phyloP scores from a whole-genome alignment of 139 green algal species.

The Monoraphidium neglectum region DNA sequence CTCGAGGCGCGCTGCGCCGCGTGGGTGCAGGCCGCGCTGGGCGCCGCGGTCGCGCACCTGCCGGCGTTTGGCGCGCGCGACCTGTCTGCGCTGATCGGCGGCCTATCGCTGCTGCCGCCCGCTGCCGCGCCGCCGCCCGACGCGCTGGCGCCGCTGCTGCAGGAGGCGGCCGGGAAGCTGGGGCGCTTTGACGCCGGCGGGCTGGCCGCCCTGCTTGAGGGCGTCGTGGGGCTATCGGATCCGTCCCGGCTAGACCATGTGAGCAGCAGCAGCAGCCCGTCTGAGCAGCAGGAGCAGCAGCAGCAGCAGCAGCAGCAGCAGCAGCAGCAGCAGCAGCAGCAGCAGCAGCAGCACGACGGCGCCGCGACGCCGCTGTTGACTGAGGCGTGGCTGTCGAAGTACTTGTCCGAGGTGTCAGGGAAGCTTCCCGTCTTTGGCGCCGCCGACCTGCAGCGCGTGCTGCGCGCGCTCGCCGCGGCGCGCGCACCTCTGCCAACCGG shows the following conservation, averaged over 20 bases:
- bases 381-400: background rate
- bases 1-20: background rate
- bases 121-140: background rate
- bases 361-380: background rate
- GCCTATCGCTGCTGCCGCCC: slow-evolving; percentile 10
- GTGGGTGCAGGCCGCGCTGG: slow-evolving; percentile 2
- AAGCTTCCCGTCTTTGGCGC: slow-evolving; percentile 29
- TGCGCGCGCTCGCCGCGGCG: background rate
- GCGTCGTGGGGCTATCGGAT: background rate
- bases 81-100: slow-evolving; percentile 14
- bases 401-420: background rate
- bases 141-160: background rate
- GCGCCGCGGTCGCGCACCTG: slow-evolving; percentile 12
- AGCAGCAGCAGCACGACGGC: background rate
- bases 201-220: slow-evolving; percentile 10
- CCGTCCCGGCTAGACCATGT: background rate
- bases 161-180: slow-evolving; percentile 15
- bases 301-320: slow-evolving; percentile 20
- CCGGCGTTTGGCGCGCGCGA: slow-evolving; percentile 13
- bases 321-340: slow-evolving; percentile 9
- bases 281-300: slow-evolving; percentile 2
- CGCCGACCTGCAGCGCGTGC: slow-evolving; percentile 10
- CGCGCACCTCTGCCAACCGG: background rate
- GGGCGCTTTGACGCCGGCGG: slow-evolving; percentile 15
- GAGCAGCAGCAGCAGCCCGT: background rate